Base-by-base conservation (phyloP, 2,329 filamentous ascomycete species). In the Fusarium mundagurra region DNA sequence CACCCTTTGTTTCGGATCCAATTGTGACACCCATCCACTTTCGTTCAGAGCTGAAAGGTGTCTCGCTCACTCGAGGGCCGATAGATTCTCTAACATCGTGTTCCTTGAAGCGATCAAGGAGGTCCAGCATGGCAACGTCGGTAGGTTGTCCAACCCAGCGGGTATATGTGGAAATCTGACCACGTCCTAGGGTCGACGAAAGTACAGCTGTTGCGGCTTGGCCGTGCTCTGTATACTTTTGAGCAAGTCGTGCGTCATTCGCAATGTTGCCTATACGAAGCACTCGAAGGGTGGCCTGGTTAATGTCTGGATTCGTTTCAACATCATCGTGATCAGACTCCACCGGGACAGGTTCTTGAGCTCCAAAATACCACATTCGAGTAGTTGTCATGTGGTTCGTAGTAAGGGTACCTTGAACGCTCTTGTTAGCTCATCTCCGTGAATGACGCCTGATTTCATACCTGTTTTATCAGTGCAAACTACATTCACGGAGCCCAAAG, bases 11-110 rank as follows among this genome's bases (percentile, higher is more conserved):
- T 54, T 90, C 87, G 29, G 87, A 85, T 48, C 91, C 91, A 76
- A 98, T 93, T 5, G 95, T 93, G 34, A 98, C 95, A 39, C 97
- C 97, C 97, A 99, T 99, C 96, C 96, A 99, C 83, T 99, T 99
- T 65, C 96, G 90, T 81, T 98, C 95, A 2, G 96, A 99, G 81
- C 96, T 98, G 83, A 99, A 99, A 0, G 96, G 95, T 0, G 94
- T 95, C 82, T 99, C 96, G 48, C 91, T 91, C 38, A 93, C 90
- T 55, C 96, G 93, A 38, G 89, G 88, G n/a, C 95, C 95, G 61
- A 98, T 90, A 16, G 93, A 92, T 53, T 96, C 93, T 70, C 97
- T 92, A 51, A 97, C 91, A 83, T 99, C 96, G 74, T 97, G 94
- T 82, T 98, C 96, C 68, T 93, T 93, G 80, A 97, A 96, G 31